Base-by-base conservation (phyloP, 2,329 filamentous ascomycete genomes). In the Acrocalymma vagum region DNA sequence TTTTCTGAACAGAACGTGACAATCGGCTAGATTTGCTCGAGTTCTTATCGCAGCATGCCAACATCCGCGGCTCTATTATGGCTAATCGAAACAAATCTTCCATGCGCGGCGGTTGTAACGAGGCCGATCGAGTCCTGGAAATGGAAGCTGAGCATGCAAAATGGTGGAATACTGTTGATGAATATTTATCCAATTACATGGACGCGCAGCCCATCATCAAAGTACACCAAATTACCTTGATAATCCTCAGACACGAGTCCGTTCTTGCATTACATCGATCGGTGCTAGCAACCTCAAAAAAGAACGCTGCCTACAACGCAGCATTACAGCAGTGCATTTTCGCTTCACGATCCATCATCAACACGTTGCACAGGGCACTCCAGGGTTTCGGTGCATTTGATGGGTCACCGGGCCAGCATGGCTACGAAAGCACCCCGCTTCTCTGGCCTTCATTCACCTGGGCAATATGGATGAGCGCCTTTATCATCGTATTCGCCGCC, bases 381-480 rank as follows among this genome's bases (percentile, higher is more conserved):
- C 45, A 51, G 13, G 55, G 55, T 4, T 57, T 58, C 29, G 55
- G 55, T 4, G 53, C 51, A 14, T 58, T 55, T 32, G 53, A 58
- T 21, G 53, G 57, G 3, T 59, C 57, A 2, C 55, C 53, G 20
- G 55, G 55, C 7, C 43, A 49, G 23, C 13, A 41, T 31, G 57
- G 57, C 7, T 59, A 59, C 20, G 51, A 59, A 26, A 49, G 36
- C 15, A 55, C 46, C 3, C 49, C 55, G 14, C 36, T 61, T 13
- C 29, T 61, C 9, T 61, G 57, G 57, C 57, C 57, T 5, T 61
- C 57, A 3, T 61, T 61, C 24, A 61, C 57, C 5, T 59, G 57
- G 55, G 57, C 55, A 2, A 33, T 61, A 3, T 59, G 57, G 57
- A 59, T 59, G 57, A 59, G 57, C 25, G 39, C 46, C 4, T 59